Evolutionary conservation across 169 alveolate genomes (phyloP).

Genomic region (Babesia ovata): DNA sequence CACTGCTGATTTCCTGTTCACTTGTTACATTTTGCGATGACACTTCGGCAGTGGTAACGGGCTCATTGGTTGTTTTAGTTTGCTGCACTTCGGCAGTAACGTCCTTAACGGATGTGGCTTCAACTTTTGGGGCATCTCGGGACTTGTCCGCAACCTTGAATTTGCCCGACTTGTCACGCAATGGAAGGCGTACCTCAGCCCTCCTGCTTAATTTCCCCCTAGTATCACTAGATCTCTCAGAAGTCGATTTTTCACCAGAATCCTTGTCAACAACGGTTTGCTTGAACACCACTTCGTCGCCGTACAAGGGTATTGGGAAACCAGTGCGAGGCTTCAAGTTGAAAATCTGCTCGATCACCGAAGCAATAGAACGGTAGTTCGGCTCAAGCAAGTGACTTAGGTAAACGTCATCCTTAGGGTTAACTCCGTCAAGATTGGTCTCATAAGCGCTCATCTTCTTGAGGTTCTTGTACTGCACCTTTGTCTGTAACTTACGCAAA

Average conservation of each 20-base stretch:
- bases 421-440: conserved; percentile 26
- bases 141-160: conserved; percentile 25
- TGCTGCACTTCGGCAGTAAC: background rate
- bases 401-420: conserved; percentile 58
- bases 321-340: conserved; percentile 35
- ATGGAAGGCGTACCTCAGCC: conserved; percentile 6
- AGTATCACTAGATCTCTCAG: background rate
- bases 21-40: no score
- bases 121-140: background rate
- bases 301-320: conserved; percentile 31
- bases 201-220: background rate
- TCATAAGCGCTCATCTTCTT: conserved; percentile 53
- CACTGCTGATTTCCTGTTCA: no score
- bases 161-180: conserved; percentile 36
- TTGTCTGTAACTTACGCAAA: conserved; percentile 74
- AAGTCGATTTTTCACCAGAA: background rate
- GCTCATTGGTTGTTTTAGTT: background rate
- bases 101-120: background rate
- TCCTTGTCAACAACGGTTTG: background rate
- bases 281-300: conserved; percentile 21
- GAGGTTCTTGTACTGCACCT: conserved; percentile 62
- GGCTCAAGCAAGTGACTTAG: conserved; percentile 61
- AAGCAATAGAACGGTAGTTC: conserved; percentile 46
- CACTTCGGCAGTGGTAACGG: background rate
- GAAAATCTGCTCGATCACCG: conserved; percentile 35